Conservation (phyloP, 164 flowering plant genomes). For the Annona cherimola region DNA sequence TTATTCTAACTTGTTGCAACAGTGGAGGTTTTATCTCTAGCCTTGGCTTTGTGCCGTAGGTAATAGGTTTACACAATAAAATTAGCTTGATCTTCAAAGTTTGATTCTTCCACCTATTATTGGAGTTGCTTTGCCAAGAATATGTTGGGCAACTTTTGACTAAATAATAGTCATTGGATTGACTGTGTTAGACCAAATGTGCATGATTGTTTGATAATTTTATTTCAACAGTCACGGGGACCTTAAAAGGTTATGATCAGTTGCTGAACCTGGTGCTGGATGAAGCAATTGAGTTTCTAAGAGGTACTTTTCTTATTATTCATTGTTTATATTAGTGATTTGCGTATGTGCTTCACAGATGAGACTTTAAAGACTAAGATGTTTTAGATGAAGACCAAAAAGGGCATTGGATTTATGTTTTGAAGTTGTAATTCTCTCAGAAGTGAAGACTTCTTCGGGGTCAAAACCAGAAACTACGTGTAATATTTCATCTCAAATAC, state of each 20-base stretch:
- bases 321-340: not conserved
- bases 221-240: constrained; percentile 64
- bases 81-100: no score
- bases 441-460: not conserved
- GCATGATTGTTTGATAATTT: not conserved
- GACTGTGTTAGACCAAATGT: not conserved
- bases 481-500: not conserved
- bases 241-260: constrained; percentile 93
- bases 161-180: no score
- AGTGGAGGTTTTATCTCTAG: no score
- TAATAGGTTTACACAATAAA: no score
- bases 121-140: no score
- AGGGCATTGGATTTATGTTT: no score
- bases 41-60: no score
- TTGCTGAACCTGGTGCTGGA: constrained; percentile 88
- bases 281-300: constrained; percentile 80
- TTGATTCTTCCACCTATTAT: no score
- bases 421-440: not conserved
- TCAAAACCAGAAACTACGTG: not conserved
- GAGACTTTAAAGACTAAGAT: not conserved
- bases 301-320: constrained; percentile 45
- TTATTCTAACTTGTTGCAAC: no score
- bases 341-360: not conserved
- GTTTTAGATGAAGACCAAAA: no score
- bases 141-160: no score